Percentiles rank a stretch among this genome's conserved stretches.
Conservation (phyloP, 2,329 filamentous ascomycete species). For the Alternaria solani region DNA sequence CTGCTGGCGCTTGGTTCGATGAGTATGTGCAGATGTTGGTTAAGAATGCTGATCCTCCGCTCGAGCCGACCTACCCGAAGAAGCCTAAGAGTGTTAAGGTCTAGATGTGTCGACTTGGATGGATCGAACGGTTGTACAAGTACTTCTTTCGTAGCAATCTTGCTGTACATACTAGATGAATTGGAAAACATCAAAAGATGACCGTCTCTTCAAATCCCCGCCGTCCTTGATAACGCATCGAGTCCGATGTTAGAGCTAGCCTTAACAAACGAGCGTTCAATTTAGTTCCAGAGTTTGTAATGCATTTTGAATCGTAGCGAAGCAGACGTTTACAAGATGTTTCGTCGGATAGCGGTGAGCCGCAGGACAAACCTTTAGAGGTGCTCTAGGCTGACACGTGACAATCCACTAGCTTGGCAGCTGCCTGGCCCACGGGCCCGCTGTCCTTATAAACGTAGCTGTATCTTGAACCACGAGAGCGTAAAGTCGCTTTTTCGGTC, state of each 20-base stretch:
- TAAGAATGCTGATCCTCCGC: conserved; percentile 34
- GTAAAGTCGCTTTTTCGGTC: too few species aligned
- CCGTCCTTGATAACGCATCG: too few species aligned
- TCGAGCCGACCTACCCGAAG: conserved; percentile 34
- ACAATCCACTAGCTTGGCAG: not conserved
- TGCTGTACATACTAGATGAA: not conserved
- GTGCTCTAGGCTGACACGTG: not conserved
- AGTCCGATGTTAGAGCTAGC: too few species aligned
- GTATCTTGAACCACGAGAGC: too few species aligned
- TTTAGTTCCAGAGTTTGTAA: rapidly evolving
- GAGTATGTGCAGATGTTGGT: conserved; percentile 41
- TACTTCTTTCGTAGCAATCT: not conserved
- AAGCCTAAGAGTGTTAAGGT: not conserved
- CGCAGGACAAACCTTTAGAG: too few species aligned
- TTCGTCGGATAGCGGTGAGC: too few species aligned
- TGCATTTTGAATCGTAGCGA: too few species aligned
- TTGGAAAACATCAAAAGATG: too few species aligned
- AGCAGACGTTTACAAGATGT: too few species aligned
- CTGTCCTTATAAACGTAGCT: not conserved
- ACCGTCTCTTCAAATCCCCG: too few species aligned
- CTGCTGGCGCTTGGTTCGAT: conserved; percentile 41
- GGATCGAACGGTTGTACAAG: not conserved
- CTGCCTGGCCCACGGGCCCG: not conserved
- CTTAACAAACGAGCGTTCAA: too few species aligned
- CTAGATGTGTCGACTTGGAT: not conserved